Evolutionary conservation across 768 basidiomycete genomes (phyloP), one percentile per base, ranked within the genome.

Genomic region (Suillus sp.): DNA sequence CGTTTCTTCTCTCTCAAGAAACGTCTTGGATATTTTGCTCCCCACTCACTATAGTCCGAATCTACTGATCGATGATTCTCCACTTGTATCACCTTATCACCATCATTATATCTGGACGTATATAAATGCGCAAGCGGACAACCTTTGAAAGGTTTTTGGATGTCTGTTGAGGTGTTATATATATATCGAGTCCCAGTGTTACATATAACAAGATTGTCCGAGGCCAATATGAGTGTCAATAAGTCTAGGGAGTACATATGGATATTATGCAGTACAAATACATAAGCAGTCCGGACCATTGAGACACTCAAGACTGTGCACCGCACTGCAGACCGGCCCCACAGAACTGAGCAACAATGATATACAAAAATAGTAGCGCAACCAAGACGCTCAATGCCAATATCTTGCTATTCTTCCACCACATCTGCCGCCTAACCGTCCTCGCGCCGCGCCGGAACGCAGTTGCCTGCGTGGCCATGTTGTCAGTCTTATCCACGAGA

Each of bases 401-500:
- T 30, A 89, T 81, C 77, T 88, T 91, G 69, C 77, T 86, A 67
- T 90, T 93, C 78, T 85, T 86, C 93, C 93, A 95, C 89, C 92
- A 93, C 91, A 93, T 93, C 73, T 93, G 86, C 62, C 92, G 81
- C 45, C 93, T 79, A 25, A 90, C 88, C n/a, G 82, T 87, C 48
- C 93, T 81, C 18, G 95, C 95, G 7, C 95, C 95, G 58, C 95
- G 80, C 53, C 94, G 79, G 79, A 99, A 99, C 8, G 93, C 94
- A 3, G 92, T 93, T 4, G 96, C 95, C 75, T 99, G 95, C 11
- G 88, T 90, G 8, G 93, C 91, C 88, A 99, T 93, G 61, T 84
- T 91, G 72, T 98, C 96, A 34, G 97, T 99, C 83, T 97, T 97
- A 79, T 98, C 95, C 35, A 99, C 92, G 59, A 99, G 84, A 20